Evolutionary conservation across 768 basidiomycete species (phyloP), one percentile per base, ranked within the genome.

Genomic region (Hysterangium stoloniferum): DNA sequence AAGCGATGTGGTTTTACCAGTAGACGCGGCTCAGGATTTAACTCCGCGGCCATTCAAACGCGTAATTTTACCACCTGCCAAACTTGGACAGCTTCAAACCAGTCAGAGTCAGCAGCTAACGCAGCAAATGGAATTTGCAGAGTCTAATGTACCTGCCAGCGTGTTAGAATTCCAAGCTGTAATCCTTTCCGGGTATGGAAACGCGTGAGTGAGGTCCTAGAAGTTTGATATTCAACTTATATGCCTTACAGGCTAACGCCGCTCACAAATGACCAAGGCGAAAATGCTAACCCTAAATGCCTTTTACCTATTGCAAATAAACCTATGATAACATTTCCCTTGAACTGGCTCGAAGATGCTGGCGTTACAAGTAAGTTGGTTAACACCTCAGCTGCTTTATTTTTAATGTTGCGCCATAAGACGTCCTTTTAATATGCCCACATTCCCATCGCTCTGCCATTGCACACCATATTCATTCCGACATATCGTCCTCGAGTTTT

Each of bases 161-260:
- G 46, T 29, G 4, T 62, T 64, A 34, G 94, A 96, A 64, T 96
- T 96, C 63, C 78, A 87, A 45, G 94, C 88, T 0, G 80, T 97
- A 17, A 71, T 96, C 24, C 74, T 96, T 11, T 86, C 90, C 25
- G 94, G 94, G 29, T 91, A 91, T 68, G 94, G 94, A n/a, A 83
- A 86, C 59, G 84, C 85, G 93, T 88, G 66, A 65, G 82, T 3
- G 13, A 29, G 38, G 19, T 31, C 8, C 45, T 34, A 25, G 4
- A 17, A 29, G 9, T 38, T 20, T 24, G 9, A 46, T 17, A 4
- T n/a, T 4, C 15, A 20, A 50, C 49, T 43, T 56, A 53, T 40
- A 54, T 53, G 45, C 36, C 17, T 42, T 51, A 42, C 60, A 92
- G 88, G 52, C 74, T 92, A 15, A 64, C 76, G 37, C 89, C 89